Evolutionary conservation across 2,329 filamentous ascomycete species (phyloP).

Genomic region (Pseudocercospora vitis): DNA sequence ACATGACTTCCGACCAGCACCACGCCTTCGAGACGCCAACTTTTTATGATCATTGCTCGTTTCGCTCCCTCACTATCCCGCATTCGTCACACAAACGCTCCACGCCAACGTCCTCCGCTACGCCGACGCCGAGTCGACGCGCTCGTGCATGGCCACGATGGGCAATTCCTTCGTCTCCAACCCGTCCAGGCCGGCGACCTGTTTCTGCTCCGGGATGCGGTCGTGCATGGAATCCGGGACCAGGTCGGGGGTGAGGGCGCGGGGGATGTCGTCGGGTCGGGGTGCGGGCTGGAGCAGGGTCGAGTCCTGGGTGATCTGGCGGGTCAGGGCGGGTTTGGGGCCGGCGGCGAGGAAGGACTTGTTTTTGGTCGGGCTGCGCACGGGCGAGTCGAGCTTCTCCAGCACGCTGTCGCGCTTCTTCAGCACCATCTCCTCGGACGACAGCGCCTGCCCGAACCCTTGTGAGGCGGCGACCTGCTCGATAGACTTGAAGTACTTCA

Average conservation of each 20-base stretch:
- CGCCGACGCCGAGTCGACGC: conserved; percentile 32
- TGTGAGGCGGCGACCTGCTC: conserved; percentile 48
- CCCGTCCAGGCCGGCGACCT: conserved; percentile 6
- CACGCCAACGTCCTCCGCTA: neutral
- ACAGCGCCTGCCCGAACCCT: conserved; percentile 48
- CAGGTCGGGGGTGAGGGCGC: conserved; percentile 38
- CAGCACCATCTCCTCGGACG: conserved; percentile 34
- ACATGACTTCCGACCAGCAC: no score
- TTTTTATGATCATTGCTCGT: no score
- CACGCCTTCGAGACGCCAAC: neutral
- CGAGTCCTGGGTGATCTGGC: conserved; percentile 34
- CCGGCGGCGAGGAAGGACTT: conserved; percentile 22
- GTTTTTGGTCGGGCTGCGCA: conserved; percentile 27
- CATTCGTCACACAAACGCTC: neutral
- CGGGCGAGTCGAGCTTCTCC: conserved; percentile 38
- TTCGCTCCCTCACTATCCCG: no score
- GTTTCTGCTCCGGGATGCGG: conserved; percentile 24
- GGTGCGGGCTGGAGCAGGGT: neutral
- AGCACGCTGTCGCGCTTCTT: conserved; percentile 39
- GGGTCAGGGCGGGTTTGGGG: conserved; percentile 21
- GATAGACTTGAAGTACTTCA: conserved; percentile 53
- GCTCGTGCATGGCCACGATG: conserved; percentile 37
- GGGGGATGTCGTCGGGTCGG: conserved; percentile 24
- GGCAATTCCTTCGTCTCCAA: conserved; percentile 35
- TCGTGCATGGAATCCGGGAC: conserved; percentile 41